Evolutionary conservation across 345 rosid species (phyloP), one percentile per base, ranked within the genome.

Genomic region (Boechera stricta): DNA sequence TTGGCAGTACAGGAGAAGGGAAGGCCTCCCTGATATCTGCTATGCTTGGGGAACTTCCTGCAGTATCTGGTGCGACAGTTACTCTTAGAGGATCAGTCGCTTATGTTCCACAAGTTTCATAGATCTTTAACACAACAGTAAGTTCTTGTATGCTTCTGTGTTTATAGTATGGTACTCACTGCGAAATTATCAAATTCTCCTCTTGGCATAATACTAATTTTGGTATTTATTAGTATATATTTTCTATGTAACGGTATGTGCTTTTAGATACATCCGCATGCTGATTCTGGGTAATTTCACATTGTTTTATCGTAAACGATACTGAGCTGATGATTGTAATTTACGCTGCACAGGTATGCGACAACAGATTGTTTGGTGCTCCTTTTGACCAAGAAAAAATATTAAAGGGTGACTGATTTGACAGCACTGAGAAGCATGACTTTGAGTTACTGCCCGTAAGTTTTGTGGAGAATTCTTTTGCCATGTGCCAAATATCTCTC

Each of bases 101-200:
- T 81, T 95, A 95, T 91, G 98, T 95, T 80, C 94, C 99, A 77
- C 99, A 95, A 87, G 86, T 95, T 81, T 95, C 98, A 15, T 95
- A 98, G 99, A 95, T 95, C 81, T 95, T 95, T 71, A 95, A 95
- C 85, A 98, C 97, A 51, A 91, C 99, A 60, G 99, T 95, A 86
- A 82, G 92, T 86, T 82, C 62, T 35, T 45, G 26, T 69, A 58
- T 55, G 61, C 41, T 55, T 42, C 26, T 72, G 29, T 44, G 71
- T 70, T 31, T 31, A 21, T 59, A 48, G 44, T 51, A 66, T 58
- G 68, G 24, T 49, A 72, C 10, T 65, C 55, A 65, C 39, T 57
- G 47, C 5, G 13, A 47, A 29, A 52, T 6, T 71, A 7, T 71
- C 49, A 18, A 57, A 29, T 71, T 26, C 8, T 64, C 35, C 26